phyloP scores from a whole-genome alignment of 306 rosid species.

The Cicer cuneatum region DNA sequence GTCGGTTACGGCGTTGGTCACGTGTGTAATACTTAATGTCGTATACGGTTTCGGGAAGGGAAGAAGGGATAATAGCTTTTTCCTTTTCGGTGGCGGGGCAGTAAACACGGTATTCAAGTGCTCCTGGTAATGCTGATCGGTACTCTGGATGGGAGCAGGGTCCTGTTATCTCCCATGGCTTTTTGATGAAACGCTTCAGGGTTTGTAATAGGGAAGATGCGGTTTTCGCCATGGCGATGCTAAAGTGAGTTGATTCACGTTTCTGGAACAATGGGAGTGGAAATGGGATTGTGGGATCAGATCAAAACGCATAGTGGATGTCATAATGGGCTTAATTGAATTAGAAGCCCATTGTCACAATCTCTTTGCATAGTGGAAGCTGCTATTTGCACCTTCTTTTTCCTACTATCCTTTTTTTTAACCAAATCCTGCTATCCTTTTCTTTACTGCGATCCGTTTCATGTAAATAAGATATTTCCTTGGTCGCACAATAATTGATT shows the following conservation, averaged over 20 bases:
- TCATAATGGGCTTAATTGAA: neutral
- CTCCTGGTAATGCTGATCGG: constrained; percentile 64
- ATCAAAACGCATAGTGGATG: neutral
- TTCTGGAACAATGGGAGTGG: neutral
- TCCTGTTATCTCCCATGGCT: constrained; percentile 98
- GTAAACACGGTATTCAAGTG: constrained; percentile 71
- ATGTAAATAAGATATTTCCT: too few species aligned
- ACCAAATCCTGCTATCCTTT: too few species aligned
- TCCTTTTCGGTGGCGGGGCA: constrained; percentile 76
- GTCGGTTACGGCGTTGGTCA: constrained; percentile 97
- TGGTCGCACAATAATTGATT: too few species aligned
- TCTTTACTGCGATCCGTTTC: too few species aligned
- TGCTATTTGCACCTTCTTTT: neutral
- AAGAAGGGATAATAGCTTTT: constrained; percentile 60
- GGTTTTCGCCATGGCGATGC: constrained; percentile 38
- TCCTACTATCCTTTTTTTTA: too few species aligned
- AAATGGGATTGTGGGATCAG: neutral
- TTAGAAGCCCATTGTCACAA: neutral
- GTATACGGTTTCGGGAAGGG: constrained; percentile 84
- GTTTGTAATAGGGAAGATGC: constrained; percentile 47
- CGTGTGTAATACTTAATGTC: constrained; percentile 84
- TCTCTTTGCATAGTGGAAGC: neutral
- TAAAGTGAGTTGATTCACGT: neutral
- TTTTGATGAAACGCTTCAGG: constrained; percentile 76
- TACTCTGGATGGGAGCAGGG: constrained; percentile 84